Evolutionary conservation across 2,329 filamentous ascomycete genomes (phyloP).

Genomic region (Nakataea oryzae): DNA sequence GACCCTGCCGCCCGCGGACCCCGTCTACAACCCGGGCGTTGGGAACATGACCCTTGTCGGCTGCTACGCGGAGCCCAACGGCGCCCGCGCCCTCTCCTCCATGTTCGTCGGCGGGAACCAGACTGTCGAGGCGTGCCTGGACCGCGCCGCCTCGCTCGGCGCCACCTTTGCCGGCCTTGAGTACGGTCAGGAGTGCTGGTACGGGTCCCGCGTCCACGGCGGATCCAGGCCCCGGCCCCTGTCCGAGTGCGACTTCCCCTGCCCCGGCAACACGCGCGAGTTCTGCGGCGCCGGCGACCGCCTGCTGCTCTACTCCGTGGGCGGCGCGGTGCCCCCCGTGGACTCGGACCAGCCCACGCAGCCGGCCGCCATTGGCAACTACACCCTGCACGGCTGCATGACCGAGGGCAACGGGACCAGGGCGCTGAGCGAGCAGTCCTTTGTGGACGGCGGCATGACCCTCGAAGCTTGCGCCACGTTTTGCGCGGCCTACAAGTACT

Average conservation of each 20-base stretch:
- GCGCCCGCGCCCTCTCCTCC: constrained; percentile 10
- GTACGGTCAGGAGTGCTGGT: constrained; percentile 21
- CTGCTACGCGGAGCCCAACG: constrained; percentile 19
- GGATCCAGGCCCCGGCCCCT: not conserved
- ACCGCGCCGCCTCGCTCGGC: constrained; percentile 9
- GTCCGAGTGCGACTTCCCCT: constrained; percentile 5
- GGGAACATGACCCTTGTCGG: constrained; percentile 19
- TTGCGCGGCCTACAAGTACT: constrained; percentile 32
- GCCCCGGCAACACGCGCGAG: constrained; percentile 7
- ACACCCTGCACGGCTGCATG: constrained; percentile 42
- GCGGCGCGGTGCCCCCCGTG: not conserved
- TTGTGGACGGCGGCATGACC: constrained; percentile 32
- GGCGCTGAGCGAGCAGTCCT: constrained; percentile 40
- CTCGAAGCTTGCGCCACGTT: constrained; percentile 34
- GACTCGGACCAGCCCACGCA: constrained; percentile 23
- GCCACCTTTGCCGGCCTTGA: constrained; percentile 40
- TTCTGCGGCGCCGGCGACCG: constrained; percentile 1
- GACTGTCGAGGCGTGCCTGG: constrained; percentile 14
- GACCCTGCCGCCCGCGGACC: constrained; percentile 17
- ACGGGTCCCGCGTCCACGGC: constrained; percentile 13
- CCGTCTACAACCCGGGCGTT: constrained; percentile 22
- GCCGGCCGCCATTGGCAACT: constrained; percentile 27
- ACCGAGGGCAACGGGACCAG: constrained; percentile 42
- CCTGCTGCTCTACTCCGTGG: not conserved
- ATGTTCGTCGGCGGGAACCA: not conserved